Conservation (phyloP, 192 early-diverging fungal species). For the Rhizoclosmatium sp. region DNA sequence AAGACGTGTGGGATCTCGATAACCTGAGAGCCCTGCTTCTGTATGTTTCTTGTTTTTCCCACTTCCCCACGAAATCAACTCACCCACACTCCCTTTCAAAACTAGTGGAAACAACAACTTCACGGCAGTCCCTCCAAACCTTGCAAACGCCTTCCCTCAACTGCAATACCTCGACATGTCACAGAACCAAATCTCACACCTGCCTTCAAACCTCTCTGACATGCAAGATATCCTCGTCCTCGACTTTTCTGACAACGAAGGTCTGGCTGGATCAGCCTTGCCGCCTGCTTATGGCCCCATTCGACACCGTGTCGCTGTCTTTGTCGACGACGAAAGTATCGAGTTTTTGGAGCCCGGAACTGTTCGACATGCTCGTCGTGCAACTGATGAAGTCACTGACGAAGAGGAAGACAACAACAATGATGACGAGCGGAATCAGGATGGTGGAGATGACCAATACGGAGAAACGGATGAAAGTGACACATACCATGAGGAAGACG, state of each 20-base stretch:
- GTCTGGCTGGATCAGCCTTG: constrained; percentile 20
- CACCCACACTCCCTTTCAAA: constrained; percentile 5
- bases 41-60: constrained; percentile 35
- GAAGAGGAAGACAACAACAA: constrained; percentile 1
- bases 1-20: constrained; percentile 44
- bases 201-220: constrained; percentile 43
- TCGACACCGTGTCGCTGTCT: constrained; percentile 38
- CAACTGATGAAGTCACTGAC: not conserved
- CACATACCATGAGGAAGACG: not conserved
- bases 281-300: constrained; percentile 45
- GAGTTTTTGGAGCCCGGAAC: constrained; percentile 12
- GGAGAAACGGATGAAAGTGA: constrained; percentile 3
- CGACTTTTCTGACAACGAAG: constrained; percentile 51
- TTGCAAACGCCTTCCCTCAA: constrained; percentile 44
- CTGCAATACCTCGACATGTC: constrained; percentile 53
- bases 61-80: not conserved
- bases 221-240: constrained; percentile 50
- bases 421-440: not conserved
- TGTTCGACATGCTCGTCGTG: not conserved
- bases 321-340: constrained; percentile 39
- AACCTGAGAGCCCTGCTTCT: constrained; percentile 47
- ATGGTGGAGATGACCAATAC: not conserved
- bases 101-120: constrained; percentile 51
- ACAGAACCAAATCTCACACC: constrained; percentile 42
- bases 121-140: constrained; percentile 43